phyloP scores from a whole-genome alignment of 345 rosid genomes.

The Lepidium didymum region DNA sequence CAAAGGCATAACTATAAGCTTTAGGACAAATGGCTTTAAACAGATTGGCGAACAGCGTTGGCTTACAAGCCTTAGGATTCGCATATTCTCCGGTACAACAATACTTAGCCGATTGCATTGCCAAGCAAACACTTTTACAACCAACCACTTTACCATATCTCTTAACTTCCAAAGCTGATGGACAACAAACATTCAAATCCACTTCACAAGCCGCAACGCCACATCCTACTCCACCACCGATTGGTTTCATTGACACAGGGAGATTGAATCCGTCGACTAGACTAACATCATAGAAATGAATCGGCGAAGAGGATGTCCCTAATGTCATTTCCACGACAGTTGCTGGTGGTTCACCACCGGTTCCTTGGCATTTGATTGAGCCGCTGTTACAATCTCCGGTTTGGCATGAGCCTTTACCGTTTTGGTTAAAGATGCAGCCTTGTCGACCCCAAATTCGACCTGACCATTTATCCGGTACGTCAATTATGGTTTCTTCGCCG shows the following conservation, averaged over 20 bases:
- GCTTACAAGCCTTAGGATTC: constrained; percentile 70
- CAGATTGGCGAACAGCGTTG: constrained; percentile 67
- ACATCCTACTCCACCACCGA: constrained; percentile 85
- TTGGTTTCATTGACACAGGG: constrained; percentile 81
- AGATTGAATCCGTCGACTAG: constrained; percentile 87
- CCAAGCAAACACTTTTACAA: constrained; percentile 93
- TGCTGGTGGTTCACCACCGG: constrained; percentile 69
- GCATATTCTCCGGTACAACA: constrained; percentile 81
- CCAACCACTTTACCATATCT: constrained; percentile 58
- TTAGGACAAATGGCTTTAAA: constrained; percentile 92
- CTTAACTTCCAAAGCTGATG: constrained; percentile 76
- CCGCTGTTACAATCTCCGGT: constrained; percentile 65
- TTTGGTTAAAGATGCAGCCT: constrained; percentile 57
- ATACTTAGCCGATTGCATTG: constrained; percentile 81
- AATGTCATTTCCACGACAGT: constrained; percentile 90
- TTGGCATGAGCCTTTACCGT: constrained; percentile 62
- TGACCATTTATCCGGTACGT: constrained; percentile 75
- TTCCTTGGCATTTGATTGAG: constrained; percentile 52
- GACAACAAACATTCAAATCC: constrained; percentile 77
- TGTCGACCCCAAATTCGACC: constrained; percentile 84
- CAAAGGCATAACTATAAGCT: constrained; percentile 93
- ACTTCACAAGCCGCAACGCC: constrained; percentile 83
- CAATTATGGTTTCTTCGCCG: constrained; percentile 58
- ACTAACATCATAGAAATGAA: constrained; percentile 95
- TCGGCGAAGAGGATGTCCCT: constrained; percentile 53